Base-by-base conservation (phyloP, 2,329 filamentous ascomycete species). In the Xylaria sp. region DNA sequence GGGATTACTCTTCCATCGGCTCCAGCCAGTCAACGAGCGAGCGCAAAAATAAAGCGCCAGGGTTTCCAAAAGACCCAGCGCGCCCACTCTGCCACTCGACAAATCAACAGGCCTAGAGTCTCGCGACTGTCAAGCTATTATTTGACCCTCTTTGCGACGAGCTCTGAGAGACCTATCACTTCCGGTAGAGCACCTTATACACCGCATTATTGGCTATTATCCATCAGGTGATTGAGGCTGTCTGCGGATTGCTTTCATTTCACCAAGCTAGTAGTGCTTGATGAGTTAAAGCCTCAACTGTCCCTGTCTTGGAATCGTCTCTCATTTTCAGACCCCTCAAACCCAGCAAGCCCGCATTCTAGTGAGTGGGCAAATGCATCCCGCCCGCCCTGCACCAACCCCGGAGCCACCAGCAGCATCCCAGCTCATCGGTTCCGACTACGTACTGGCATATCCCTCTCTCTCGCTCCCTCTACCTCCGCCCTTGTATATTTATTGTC, bases 151-250 rank as follows among this genome's bases (percentile, higher is more conserved):
- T 71, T 70, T 71, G 69, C 69, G 65, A 70, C 67, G 67, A 67
- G 54, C 68, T 66, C 57, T 67, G 68, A 77, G 70, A 76, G 70
- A 73, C 80, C 81, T 83, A 82, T 83, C 79, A 82, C 71, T 72
- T 73, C 76, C 74, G 69, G 70, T 69, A 79, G 69, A 74, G 67
- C 73, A 71, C 62, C 63, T 68, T 66, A 79, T 72, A 71, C 65
- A 30, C 67, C 56, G 72, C 72, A 73, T 69, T 69, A 83, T 83
- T 83, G 81, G 80, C 68, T 70, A 60, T 62, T 61, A 60, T 61
- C 67, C 66, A 75, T 83, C 81, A 82, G 80, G 79, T 83, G 81
- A 83, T 81, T 73, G 62, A 67, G 61, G 59, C 67, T 64, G 60
- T 66, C 77, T 79, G 77, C 77, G 76, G 76, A 78, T 67, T 65